phyloP scores from a whole-genome alignment of 108 stramenopile species.

The Fragilaria crotonensis region DNA sequence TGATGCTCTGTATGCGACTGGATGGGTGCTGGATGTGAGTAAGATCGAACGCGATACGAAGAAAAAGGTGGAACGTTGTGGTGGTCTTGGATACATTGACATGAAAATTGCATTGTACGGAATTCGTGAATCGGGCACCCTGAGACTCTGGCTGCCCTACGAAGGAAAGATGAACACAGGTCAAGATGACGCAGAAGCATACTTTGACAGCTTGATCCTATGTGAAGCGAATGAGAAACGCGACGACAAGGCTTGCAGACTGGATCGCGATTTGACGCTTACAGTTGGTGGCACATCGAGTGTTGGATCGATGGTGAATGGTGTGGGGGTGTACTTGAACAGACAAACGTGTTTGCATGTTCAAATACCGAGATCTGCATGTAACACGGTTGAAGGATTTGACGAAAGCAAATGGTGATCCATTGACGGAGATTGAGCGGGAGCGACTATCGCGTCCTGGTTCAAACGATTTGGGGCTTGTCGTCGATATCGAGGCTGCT shows the following conservation, averaged over 20 bases:
- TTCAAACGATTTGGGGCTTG: conserved; percentile 14
- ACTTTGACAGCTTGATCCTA: conserved; percentile 60
- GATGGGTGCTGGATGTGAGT: conserved; percentile 60
- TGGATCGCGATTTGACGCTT: conserved; percentile 52
- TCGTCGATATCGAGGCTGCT: conserved; percentile 31
- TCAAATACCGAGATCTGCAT: conserved; percentile 46
- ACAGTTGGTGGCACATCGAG: conserved; percentile 42
- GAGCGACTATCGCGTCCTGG: conserved; percentile 25
- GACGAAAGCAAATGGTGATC: conserved; percentile 17
- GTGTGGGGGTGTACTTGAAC: conserved; percentile 74
- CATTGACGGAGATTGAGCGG: conserved; percentile 7
- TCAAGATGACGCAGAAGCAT: conserved; percentile 35
- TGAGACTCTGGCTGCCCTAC: conserved; percentile 64
- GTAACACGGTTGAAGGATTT: conserved; percentile 28
- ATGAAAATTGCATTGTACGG: conserved; percentile 85
- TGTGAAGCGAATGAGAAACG: conserved; percentile 87
- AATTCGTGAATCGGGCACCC: conserved; percentile 57
- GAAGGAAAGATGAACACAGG: conserved; percentile 7
- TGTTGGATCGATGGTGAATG: conserved; percentile 26
- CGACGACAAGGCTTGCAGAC: conserved; percentile 56
- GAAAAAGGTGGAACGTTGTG: conserved; percentile 59
- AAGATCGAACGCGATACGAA: conserved; percentile 45
- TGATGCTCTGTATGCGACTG: conserved; percentile 51
- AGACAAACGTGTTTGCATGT: conserved; percentile 69
- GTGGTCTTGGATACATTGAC: conserved; percentile 80